Conservation (phyloP, 768 basidiomycete species). For the Lactifluus subvellereus region DNA sequence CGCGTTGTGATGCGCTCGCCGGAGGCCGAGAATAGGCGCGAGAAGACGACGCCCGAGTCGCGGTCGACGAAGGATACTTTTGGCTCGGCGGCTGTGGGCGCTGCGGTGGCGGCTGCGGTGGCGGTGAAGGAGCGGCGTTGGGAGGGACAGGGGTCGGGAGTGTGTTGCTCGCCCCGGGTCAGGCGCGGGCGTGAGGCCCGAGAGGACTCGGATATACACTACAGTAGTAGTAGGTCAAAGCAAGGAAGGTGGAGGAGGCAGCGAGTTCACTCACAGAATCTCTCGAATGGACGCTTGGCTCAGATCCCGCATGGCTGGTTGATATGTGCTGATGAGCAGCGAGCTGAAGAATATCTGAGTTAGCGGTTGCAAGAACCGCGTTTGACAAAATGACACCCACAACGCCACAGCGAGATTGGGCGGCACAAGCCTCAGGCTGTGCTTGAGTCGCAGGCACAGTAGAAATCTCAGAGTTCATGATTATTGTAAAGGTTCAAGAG, state of each 20-base stretch:
- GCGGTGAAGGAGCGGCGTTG: neutral
- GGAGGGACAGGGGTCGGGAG: neutral
- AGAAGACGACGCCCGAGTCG: slow-evolving; percentile 8
- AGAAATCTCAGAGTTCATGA: neutral
- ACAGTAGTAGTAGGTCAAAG: neutral
- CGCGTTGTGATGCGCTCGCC: neutral
- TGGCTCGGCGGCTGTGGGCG: no score
- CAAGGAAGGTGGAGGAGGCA: neutral
- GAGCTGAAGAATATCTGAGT: neutral
- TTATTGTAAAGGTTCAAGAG: neutral
- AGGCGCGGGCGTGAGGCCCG: neutral
- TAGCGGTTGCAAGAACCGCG: neutral
- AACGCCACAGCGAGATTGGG: no score
- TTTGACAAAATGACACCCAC: neutral
- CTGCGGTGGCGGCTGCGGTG: neutral
- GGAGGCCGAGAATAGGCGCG: neutral
- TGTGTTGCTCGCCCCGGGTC: neutral
- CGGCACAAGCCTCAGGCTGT: neutral
- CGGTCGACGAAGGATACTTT: neutral
- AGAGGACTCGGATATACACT: neutral
- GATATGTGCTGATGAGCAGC: neutral
- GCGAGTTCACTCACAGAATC: neutral
- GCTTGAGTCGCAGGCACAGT: neutral
- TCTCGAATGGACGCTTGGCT: neutral
- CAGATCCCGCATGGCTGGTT: neutral